Evolutionary conservation across 352 stramenopile species (phyloP).

Genomic region (Elongisporangium undulatum): DNA sequence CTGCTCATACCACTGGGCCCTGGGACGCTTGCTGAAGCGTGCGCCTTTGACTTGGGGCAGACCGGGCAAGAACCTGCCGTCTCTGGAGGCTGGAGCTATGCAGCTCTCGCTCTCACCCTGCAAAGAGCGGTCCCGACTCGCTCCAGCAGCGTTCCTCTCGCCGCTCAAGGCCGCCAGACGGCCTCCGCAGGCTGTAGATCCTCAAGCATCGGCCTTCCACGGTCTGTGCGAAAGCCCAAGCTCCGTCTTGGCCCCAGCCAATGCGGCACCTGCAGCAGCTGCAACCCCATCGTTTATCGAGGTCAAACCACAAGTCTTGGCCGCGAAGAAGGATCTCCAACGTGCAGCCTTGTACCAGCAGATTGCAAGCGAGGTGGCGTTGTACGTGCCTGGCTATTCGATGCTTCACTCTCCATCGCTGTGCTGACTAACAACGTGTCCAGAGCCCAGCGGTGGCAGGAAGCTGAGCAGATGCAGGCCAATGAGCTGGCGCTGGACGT

Average conservation of each 20-base stretch:
- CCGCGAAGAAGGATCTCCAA: not conserved
- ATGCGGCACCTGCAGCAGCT: not conserved
- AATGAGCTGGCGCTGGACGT: constrained; percentile 8
- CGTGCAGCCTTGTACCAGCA: not conserved
- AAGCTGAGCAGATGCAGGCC: constrained; percentile 3
- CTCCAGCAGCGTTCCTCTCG: constrained; percentile 22
- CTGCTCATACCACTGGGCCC: too few relatives aligned
- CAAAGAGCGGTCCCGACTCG: constrained; percentile 4
- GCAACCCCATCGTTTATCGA: not conserved
- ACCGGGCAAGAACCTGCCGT: constrained; percentile 25
- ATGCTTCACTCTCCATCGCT: not conserved
- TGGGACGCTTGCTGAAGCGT: not conserved
- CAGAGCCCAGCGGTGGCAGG: constrained; percentile 7
- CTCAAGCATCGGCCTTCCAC: constrained; percentile 1
- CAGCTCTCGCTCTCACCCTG: not conserved
- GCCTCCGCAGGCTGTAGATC: not conserved
- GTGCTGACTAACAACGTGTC: not conserved
- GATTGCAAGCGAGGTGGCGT: not conserved
- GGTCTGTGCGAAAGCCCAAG: not conserved
- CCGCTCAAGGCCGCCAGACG: constrained; percentile 18
- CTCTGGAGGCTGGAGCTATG: constrained; percentile 10
- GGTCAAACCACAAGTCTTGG: not conserved
- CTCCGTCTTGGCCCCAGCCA: not conserved
- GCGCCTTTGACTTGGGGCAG: not conserved
- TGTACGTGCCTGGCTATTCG: not conserved